Evolutionary conservation across 2,329 filamentous ascomycete genomes (phyloP).

Genomic region (Trichoderma guizhouense): DNA sequence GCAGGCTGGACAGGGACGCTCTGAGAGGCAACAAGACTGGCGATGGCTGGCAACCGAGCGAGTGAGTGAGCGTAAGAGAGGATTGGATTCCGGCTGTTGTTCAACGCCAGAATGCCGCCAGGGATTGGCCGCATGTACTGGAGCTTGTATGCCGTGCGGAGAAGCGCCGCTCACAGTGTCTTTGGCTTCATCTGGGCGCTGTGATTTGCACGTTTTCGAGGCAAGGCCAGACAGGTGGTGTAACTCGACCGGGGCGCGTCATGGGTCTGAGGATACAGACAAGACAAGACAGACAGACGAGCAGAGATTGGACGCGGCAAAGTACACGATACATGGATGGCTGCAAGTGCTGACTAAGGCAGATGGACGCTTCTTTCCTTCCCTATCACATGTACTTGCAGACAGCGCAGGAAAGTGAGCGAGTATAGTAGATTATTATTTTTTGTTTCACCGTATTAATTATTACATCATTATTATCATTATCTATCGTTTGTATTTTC

Average conservation of each 20-base stretch:
- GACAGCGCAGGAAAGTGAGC: no score
- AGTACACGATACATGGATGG: neutral
- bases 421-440: neutral
- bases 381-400: neutral
- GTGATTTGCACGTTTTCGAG: neutral
- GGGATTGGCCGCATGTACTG: neutral
- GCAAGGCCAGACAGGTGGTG: neutral
- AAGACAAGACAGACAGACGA: neutral
- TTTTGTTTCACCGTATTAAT: neutral
- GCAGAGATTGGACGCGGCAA: neutral
- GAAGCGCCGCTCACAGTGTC: neutral
- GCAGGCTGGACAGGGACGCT: neutral
- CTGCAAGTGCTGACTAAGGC: neutral
- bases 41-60: neutral
- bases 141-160: conserved; percentile 3
- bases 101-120: conserved; percentile 6
- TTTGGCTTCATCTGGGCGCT: neutral
- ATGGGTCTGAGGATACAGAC: neutral
- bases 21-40: neutral
- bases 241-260: neutral
- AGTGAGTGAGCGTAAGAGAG: neutral
- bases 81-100: neutral
- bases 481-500: neutral
- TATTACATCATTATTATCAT: neutral
- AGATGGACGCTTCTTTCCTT: neutral